phyloP scores from a whole-genome alignment of 805 yeast genomes.

The Candida maltosa region DNA sequence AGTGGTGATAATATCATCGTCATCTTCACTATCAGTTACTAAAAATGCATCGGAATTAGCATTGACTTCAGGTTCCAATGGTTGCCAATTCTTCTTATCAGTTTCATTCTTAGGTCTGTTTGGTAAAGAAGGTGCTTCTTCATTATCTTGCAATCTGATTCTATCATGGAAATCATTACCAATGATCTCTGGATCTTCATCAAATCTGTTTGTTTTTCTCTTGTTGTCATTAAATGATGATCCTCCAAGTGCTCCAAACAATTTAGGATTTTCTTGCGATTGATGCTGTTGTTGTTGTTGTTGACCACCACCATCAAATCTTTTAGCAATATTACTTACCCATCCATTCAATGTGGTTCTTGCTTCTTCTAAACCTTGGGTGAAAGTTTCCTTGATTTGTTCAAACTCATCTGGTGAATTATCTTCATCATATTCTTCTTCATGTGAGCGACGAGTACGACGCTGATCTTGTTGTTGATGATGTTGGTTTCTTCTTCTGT shows the following conservation, averaged over 20 bases:
- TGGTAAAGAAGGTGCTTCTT: constrained; percentile 11
- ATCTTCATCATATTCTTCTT: constrained; percentile 18
- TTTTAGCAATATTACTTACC: constrained; percentile 67
- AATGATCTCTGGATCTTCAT: constrained; percentile 55
- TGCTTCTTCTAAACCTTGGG: constrained; percentile 79
- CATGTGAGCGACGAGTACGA: constrained; percentile 10
- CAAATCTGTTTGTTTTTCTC: constrained; percentile 28
- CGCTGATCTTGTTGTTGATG: constrained; percentile 11
- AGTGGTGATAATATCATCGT: constrained; percentile 17
- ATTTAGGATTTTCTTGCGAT: constrained; percentile 23
- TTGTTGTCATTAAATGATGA: constrained; percentile 27
- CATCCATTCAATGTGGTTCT: constrained; percentile 71
- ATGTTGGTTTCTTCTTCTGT: constrained; percentile 20
- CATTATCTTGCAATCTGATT: constrained; percentile 41
- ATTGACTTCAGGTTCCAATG: constrained; percentile 35
- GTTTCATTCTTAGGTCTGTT: constrained; percentile 3
- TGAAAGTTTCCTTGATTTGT: constrained; percentile 62
- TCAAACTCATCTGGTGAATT: constrained; percentile 58
- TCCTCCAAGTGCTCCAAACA: constrained; percentile 46
- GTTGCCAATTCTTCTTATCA: constrained; percentile 31
- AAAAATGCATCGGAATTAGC: constrained; percentile 42
- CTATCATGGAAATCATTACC: constrained; percentile 47
- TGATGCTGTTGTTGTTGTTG: constrained; percentile 7
- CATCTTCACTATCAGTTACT: constrained; percentile 44
- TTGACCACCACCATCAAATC: constrained; percentile 21